Evolutionary conservation across 768 basidiomycete genomes (phyloP).

Genomic region (Amanita jacksonii): DNA sequence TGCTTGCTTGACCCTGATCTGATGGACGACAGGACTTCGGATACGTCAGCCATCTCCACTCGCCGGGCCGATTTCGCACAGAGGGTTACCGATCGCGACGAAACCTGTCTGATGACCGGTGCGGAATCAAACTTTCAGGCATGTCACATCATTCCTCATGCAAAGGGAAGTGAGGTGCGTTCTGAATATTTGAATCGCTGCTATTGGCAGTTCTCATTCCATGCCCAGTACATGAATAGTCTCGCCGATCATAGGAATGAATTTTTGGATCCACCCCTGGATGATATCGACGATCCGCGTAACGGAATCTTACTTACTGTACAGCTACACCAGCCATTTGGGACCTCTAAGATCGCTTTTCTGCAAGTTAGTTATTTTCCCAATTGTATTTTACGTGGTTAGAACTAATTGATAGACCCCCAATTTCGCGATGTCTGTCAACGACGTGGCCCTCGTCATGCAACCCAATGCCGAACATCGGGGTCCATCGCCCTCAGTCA

Average conservation of each 20-base stretch:
- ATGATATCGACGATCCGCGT: constrained; percentile 11
- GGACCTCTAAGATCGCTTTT: constrained; percentile 9
- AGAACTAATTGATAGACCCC: neutral
- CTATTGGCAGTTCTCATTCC: neutral
- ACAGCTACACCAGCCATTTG: constrained; percentile 9
- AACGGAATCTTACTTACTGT: constrained; percentile 9
- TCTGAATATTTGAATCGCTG: too few relatives aligned
- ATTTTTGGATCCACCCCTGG: constrained; percentile 2
- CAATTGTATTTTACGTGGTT: neutral
- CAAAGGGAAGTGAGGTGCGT: constrained; percentile 11
- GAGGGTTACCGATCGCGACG: constrained; percentile 7
- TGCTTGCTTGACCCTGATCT: constrained; percentile 7
- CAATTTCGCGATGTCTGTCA: constrained; percentile 6
- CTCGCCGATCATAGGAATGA: constrained; percentile 4
- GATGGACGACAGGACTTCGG: constrained; percentile 8
- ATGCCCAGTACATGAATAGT: too few relatives aligned
- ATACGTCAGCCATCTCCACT: neutral
- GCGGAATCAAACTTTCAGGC: constrained; percentile 6
- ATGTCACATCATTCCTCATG: constrained; percentile 10
- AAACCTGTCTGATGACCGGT: constrained; percentile 9
- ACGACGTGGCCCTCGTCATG: constrained; percentile 2
- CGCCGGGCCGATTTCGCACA: constrained; percentile 1
- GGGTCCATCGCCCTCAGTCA: neutral
- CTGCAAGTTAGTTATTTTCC: constrained; percentile 10
- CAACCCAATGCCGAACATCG: neutral